Percentiles rank a stretch among this genome's conserved stretches.
Evolutionary conservation across 768 basidiomycete genomes (phyloP).

Genomic region (Tulasnella sp.): DNA sequence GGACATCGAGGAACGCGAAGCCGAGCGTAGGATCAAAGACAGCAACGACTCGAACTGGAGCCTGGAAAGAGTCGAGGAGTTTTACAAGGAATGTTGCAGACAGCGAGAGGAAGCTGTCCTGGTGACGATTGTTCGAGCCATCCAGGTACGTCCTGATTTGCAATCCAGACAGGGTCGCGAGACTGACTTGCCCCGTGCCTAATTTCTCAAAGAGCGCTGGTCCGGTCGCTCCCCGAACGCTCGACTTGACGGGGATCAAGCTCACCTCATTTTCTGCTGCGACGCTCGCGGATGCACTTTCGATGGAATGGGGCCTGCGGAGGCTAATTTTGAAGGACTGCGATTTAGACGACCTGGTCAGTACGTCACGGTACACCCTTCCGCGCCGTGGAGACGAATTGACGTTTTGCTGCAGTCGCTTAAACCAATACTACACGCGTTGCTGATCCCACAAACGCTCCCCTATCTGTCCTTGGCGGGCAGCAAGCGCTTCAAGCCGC

Average conservation of each 20-base stretch:
- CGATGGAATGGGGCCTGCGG: conserved; percentile 84
- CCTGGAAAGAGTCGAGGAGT: conserved; percentile 68
- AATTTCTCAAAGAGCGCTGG: conserved; percentile 39
- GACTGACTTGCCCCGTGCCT: conserved; percentile 18
- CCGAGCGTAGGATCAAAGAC: conserved; percentile 41
- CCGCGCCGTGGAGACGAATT: background rate
- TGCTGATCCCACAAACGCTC: conserved; percentile 71
- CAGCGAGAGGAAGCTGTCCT: conserved; percentile 65
- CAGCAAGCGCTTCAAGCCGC: conserved; percentile 65
- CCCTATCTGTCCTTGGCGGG: conserved; percentile 78
- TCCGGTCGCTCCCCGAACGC: conserved; percentile 46
- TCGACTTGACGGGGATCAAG: conserved; percentile 72
- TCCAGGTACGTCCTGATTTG: conserved; percentile 44
- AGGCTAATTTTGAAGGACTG: conserved; percentile 81
- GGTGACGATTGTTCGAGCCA: conserved; percentile 49
- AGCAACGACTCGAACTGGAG: conserved; percentile 61
- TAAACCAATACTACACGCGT: conserved; percentile 81
- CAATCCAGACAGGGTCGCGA: background rate
- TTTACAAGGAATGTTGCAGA: conserved; percentile 77
- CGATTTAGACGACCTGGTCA: conserved; percentile 70
- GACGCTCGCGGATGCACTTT: conserved; percentile 81
- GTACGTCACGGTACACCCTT: conserved; percentile 19
- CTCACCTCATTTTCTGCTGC: conserved; percentile 59
- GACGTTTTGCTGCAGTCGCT: conserved; percentile 39
- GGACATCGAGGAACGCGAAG: conserved; percentile 65